Conservation (phyloP, 163 green algal genomes). For the Chloromonas sp. region DNA sequence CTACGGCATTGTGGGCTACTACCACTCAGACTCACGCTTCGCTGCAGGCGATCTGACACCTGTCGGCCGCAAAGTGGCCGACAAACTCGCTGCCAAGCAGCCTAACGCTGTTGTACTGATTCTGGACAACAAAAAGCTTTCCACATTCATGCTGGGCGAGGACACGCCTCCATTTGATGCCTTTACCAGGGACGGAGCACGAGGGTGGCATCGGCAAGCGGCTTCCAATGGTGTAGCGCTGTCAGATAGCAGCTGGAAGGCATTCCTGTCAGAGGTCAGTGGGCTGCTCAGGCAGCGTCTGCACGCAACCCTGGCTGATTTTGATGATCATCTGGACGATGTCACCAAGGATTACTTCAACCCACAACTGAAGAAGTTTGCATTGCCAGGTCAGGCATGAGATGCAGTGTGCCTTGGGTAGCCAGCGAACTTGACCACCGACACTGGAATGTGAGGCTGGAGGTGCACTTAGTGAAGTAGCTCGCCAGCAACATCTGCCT, state of each 20-base stretch:
- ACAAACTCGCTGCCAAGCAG: conserved; percentile 31
- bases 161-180: conserved; percentile 24
- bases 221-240: not conserved
- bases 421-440: no score
- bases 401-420: no score
- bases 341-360: conserved; percentile 43
- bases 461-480: no score
- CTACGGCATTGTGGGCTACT: conserved; percentile 54
- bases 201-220: conserved; percentile 16
- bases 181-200: conserved; percentile 22
- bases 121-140: conserved; percentile 41
- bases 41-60: conserved; percentile 30
- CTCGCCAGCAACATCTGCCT: no score
- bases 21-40: conserved; percentile 56
- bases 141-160: conserved; percentile 20
- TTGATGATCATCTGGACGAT: conserved; percentile 69
- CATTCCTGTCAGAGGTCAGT: conserved; percentile 22
- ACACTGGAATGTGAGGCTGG: no score
- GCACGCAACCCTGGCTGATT: conserved; percentile 46
- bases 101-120: conserved; percentile 18
- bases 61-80: conserved; percentile 24
- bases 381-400: conserved; percentile 1
- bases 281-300: conserved; percentile 24
- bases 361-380: conserved; percentile 5
- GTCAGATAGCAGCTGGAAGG: conserved; percentile 7